A percentile compares a stretch with the other conserved stretches of the same genome.
These are phyloP conservation scores for Cyclotella sp. DNA, from an alignment of 108 stramenopile genomes.

Conservation along the genomic window DNA sequence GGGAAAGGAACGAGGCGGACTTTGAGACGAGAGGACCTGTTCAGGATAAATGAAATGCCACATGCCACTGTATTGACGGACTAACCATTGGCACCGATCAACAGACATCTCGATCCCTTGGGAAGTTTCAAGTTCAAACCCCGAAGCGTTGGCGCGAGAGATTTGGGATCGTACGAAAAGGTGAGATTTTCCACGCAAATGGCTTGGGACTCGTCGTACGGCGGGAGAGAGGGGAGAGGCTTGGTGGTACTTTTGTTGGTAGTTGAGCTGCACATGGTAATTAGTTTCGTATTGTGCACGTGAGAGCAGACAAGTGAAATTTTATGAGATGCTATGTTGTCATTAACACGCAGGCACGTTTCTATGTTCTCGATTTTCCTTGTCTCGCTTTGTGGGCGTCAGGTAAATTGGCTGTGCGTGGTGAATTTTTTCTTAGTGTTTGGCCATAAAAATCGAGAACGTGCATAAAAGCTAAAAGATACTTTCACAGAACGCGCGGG, in stretches of 20 bases:
- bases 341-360: too few relatives aligned
- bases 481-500: background rate
- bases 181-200: conserved; percentile 74
- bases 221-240: conserved; percentile 70
- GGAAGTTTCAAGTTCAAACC: conserved; percentile 70
- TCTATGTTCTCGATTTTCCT: too few relatives aligned
- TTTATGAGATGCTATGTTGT: conserved; percentile 5
- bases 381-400: too few relatives aligned
- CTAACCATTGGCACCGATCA: conserved; percentile 87
- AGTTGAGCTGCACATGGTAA: conserved; percentile 1
- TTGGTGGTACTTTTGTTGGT: conserved; percentile 61
- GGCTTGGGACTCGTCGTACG: conserved; percentile 67
- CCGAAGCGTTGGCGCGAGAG: conserved; percentile 53
- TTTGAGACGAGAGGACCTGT: background rate
- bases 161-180: conserved; percentile 71
- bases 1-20: too few relatives aligned
- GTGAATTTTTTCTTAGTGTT: too few relatives aligned
- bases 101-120: conserved; percentile 80
- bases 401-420: too few relatives aligned
- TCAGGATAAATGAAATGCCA: background rate
- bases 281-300: background rate
- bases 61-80: background rate
- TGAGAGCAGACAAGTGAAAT: background rate
- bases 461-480: background rate
- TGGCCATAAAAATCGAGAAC: too few relatives aligned